Evolutionary conservation across 1,139 yeast genomes (phyloP), one percentile per base, ranked within the genome.

Genomic region (Saccharomyces pastorianus): DNA sequence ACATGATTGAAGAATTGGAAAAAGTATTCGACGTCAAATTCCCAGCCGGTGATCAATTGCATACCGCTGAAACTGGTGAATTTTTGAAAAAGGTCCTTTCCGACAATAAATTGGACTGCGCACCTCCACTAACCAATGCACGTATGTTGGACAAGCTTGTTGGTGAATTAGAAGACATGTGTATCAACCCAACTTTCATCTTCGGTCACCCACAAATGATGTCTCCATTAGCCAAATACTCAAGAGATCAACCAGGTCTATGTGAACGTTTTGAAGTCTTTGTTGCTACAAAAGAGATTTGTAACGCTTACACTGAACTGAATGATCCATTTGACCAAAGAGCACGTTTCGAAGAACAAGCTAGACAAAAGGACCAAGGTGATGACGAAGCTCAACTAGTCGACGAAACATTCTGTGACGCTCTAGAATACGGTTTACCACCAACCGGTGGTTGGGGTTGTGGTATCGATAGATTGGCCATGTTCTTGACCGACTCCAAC

Each of bases 361-460:
- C 99, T 51, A 84, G 88, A 75, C 99, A 93, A 80, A 93, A 93
- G 80, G 98, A 79, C 64, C 97, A 90, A 76, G 99, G 99, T 79
- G 99, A 93, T 70, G 99, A 93, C 69, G 99, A 93, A 78, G 99
- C 97, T 56, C 99, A 93, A 78, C 73, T 90, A 75, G 81, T 93
- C 61, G 99, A 93, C 72, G 99, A 93, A 76, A 85, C 89, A 59
- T 93, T 93, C 90, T 87, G 96, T 78, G 88, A 91, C 68, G 97
- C 99, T 61, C 82, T 93, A 70, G 99, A 93, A 78, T 93, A 89
- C 74, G 99, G 99, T 74, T 81, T 93, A 69, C 99, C 99, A 59
- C 99, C 99, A 68, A 93, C 99, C 67, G 99, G 95, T 73, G 99
- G 99, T 66, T 93, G 99, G 99, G 99, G 99, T 68, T 87, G 96